Evolutionary conservation across 371 early-diverging fungal species (phyloP).

Genomic region (Mucor velutinosus): DNA sequence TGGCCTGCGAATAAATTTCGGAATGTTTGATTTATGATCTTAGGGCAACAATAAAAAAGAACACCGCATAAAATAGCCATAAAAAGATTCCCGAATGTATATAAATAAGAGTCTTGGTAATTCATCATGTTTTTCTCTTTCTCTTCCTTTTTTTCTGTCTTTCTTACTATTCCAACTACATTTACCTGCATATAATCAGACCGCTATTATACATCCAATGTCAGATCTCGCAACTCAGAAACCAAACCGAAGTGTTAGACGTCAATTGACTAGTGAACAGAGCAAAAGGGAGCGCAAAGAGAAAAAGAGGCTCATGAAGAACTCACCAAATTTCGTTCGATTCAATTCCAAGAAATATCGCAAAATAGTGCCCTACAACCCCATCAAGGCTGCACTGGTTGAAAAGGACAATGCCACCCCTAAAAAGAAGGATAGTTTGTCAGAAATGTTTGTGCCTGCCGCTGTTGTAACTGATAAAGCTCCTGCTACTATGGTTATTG

Average conservation of each 20-base stretch:
- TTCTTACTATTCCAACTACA: background rate
- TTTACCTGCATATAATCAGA: background rate
- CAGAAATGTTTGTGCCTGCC: background rate
- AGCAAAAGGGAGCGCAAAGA: background rate
- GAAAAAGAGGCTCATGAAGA: background rate
- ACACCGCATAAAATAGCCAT: constrained; percentile 1
- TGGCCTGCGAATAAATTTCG: constrained; percentile 78
- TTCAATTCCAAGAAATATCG: constrained; percentile 11
- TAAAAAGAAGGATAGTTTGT: background rate
- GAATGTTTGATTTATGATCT: background rate
- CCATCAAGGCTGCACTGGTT: background rate
- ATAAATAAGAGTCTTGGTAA: background rate
- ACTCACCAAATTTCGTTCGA: background rate
- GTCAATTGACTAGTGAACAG: background rate
- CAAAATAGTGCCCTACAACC: background rate
- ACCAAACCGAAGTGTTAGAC: constrained; percentile 1
- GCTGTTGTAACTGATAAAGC: background rate
- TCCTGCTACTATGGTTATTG: background rate
- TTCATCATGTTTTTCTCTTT: background rate
- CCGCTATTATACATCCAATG: background rate
- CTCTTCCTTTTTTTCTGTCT: background rate
- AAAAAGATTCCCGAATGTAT: constrained; percentile 1
- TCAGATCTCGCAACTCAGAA: background rate
- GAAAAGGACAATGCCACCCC: constrained; percentile 1
- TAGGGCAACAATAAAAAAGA: background rate